Base-by-base conservation (phyloP, 805 yeast genomes). In the Metschnikowia proteae region DNA sequence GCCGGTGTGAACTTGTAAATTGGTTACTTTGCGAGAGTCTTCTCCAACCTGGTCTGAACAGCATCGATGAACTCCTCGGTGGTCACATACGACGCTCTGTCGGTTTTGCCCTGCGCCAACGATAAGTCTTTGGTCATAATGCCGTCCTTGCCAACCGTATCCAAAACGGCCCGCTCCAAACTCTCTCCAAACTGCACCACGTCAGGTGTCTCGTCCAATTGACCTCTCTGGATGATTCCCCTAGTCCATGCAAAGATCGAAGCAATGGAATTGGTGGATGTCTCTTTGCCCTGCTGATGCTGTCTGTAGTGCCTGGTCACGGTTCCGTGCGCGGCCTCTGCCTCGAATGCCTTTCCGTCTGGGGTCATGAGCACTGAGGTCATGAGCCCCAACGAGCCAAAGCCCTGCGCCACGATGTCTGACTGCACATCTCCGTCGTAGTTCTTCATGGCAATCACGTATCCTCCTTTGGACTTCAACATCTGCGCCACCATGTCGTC, bases 401-500 rank as follows among this genome's bases (percentile, higher is more conserved):
- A 86, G 40, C 94, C 94, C 69, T 86, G 94, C 3, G 94, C 94
- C 48, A 86, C 91, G 54, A 86, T 86, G 65, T 86, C 94, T 5
- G 88, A 81, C 67, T 85, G 89, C 47, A 86, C 94, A 64, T 86
- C 94, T 68, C 94, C 94, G 64, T 86, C 94, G 63, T 86, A 86
- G 68, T 86, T 86, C 68, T 86, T 86, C 74, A 86, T 74, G 43
- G 92, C 92, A 75, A 86, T 78, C 53, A 86, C 79, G 62, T 79
- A 86, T 5, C 94, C 94, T 61, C 94, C 94, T 60, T 83, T 82
- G 26, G 92, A 86, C 67, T 86, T 86, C 62, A 86, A 69, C 94
- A 86, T 86, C 68, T 86, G 94, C 4, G 92, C 92, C 52, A 86
- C 94, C 90, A 86, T 86, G 64, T 86, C 94, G 66, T 86, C 94